Base-by-base conservation (phyloP, 768 basidiomycete genomes). In the Suillus fuscotomentosus region DNA sequence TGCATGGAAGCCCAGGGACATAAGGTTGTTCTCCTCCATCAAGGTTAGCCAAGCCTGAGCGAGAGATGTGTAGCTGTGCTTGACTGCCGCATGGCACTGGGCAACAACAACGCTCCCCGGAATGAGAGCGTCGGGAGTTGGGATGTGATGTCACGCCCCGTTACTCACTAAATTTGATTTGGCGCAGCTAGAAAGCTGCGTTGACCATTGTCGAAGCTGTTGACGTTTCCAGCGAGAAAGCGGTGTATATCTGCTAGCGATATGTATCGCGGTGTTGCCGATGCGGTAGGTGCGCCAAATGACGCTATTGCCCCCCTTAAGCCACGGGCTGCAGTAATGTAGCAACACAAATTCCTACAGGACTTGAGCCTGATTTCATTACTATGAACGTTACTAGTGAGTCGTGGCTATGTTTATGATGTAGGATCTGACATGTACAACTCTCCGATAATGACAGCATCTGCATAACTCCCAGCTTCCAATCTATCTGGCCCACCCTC, bases 391-490 rank as follows among this genome's bases (percentile, higher is more conserved):
- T 24, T 56, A 4, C 38, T 38, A 24, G n/a, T 48, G 22, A 48
- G 13, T 7, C 24, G 14, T 38, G 38, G 31, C 41, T 31, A 56
- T 5, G 57, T 42, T 17, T 31, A 6, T 31, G 31, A 59, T 14
- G 8, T 20, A n/a, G 6, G 15, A 14, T 20, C 42, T 66, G 67
- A 71, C 71, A 77, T 70, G 65, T 77, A 75, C 41, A 89, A 75
- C 73, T 92, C 92, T 11, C 90, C 90, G 61, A 94, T 86, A 13
- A 94, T 64, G 4, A 94, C 77, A 7, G 88, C 86, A 10, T 86
- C 78, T 0, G 80, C 88, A 65, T 75, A 76, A 41, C 84, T 82
- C n/a, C 90, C 92, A 5, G 71, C 76, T 51, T 83, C 79, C 54
- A 92, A 64, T 36, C 70, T 73, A 22, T 71, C 71, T n/a, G 73